Conservation (phyloP, 1,284 basidiomycete genomes). For the Cutaneotrichosporon cyanovorans region DNA sequence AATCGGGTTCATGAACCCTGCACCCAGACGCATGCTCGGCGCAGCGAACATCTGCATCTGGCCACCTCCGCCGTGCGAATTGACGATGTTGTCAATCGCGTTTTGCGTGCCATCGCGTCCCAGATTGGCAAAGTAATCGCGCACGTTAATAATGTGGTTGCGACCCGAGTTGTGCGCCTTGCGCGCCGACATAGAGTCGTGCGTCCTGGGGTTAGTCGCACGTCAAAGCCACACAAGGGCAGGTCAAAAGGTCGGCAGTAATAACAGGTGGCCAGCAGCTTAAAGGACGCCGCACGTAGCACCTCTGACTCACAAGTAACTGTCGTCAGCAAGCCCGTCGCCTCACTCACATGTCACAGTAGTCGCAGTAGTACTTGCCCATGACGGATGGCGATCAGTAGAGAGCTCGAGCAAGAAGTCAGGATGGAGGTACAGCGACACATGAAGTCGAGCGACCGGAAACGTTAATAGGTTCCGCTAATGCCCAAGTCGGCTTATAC, state of each 20-base stretch:
- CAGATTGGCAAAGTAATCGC: slow-evolving; percentile 93
- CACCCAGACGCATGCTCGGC: slow-evolving; percentile 53
- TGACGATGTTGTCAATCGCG: slow-evolving; percentile 92
- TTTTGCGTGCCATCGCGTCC: slow-evolving; percentile 93
- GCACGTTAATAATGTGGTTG: slow-evolving; percentile 91
- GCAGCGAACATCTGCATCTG: slow-evolving; percentile 54
- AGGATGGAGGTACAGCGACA: no score
- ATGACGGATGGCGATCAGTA: slow-evolving; percentile 10
- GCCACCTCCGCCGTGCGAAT: slow-evolving; percentile 65
- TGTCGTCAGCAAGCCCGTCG: slow-evolving; percentile 30
- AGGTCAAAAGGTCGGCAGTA: no score
- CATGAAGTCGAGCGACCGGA: no score
- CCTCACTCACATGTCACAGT: slow-evolving; percentile 34
- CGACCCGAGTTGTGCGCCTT: slow-evolving; percentile 97
- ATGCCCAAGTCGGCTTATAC: no score
- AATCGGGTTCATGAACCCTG: slow-evolving; percentile 40
- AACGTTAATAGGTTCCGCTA: no score
- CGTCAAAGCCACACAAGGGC: no score
- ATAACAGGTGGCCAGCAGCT: no score
- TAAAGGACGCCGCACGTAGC: no score
- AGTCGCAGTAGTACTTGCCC: slow-evolving; percentile 61
- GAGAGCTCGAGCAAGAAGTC: no score
- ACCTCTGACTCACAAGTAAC: slow-evolving; percentile 50
- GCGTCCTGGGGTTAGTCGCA: slow-evolving; percentile 21
- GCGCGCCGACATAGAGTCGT: slow-evolving; percentile 55